A percentile compares a stretch with the other conserved stretches of the same genome.
Evolutionary conservation across 805 yeast species (phyloP).

Genomic region (Candida coquimbonensis): DNA sequence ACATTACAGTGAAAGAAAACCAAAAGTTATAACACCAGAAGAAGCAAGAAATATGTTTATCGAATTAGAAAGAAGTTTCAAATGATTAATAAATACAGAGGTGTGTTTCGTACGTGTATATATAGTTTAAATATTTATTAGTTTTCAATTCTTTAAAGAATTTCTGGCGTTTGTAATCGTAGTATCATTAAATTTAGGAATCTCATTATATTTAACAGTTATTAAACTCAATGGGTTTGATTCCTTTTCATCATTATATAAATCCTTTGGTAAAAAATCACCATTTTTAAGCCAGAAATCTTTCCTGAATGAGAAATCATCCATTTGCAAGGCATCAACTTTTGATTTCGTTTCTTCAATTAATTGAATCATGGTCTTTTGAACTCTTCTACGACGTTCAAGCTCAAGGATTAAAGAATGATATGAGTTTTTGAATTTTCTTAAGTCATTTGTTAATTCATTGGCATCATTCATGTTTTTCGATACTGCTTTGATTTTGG

Average conservation of each 20-base stretch:
- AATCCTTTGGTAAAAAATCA: slow-evolving; percentile 46
- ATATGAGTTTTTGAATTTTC: slow-evolving; percentile 44
- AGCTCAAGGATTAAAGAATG: slow-evolving; percentile 45
- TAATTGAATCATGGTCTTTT: slow-evolving; percentile 32
- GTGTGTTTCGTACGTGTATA: background rate
- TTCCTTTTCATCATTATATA: slow-evolving; percentile 40
- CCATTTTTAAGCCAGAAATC: slow-evolving; percentile 42
- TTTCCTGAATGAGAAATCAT: slow-evolving; percentile 38
- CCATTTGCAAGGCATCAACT: slow-evolving; percentile 31
- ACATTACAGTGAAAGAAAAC: slow-evolving; percentile 41
- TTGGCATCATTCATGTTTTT: background rate
- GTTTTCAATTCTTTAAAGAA: background rate
- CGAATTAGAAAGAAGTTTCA: slow-evolving; percentile 42
- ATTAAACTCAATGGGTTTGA: slow-evolving; percentile 9
- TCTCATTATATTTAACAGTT: slow-evolving; percentile 12
- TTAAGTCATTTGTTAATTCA: background rate
- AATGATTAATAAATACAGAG: slow-evolving; percentile 15
- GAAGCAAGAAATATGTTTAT: slow-evolving; percentile 49
- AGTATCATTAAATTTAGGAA: slow-evolving; percentile 19
- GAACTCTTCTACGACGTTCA: slow-evolving; percentile 39
- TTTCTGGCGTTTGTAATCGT: slow-evolving; percentile 1
- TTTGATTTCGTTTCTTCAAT: slow-evolving; percentile 35
- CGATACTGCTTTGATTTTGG: background rate
- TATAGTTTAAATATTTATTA: background rate
- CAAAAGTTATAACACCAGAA: slow-evolving; percentile 36